These are phyloP conservation scores for Clonostachys rosea DNA, from an alignment of 2,329 filamentous ascomycete species.

Conservation along the genomic window DNA sequence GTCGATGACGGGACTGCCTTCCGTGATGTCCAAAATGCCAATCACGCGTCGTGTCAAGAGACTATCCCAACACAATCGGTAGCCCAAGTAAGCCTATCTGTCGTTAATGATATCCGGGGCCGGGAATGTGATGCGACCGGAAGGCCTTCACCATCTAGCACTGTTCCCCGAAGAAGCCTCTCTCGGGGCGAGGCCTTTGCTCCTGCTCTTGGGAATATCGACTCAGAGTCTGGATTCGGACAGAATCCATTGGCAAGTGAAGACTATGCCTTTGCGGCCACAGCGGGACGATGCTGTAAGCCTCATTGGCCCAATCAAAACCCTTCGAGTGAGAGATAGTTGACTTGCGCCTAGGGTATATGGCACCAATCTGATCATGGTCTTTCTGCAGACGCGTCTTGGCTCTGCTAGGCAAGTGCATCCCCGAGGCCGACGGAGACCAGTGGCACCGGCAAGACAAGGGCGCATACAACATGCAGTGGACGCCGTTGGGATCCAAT, in stretches of 20 bases:
- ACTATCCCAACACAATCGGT: no score
- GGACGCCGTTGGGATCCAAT: slow-evolving; percentile 14
- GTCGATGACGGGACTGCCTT: no score
- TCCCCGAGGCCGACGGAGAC: slow-evolving; percentile 18
- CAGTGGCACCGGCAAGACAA: slow-evolving; percentile 21
- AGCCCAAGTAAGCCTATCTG: no score
- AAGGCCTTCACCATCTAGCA: no score
- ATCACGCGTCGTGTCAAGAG: no score
- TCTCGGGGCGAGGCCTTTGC: no score
- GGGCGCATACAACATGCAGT: slow-evolving; percentile 22
- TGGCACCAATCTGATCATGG: slow-evolving; percentile 27
- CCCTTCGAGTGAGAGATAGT: background rate
- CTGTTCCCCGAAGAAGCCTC: no score
- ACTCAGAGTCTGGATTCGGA: background rate
- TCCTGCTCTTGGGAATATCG: no score
- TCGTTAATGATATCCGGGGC: no score
- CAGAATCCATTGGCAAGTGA: slow-evolving; percentile 22
- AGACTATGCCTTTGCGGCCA: slow-evolving; percentile 19
- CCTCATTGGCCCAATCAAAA: background rate
- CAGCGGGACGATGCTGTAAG: slow-evolving; percentile 21
- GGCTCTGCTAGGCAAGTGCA: slow-evolving; percentile 19
- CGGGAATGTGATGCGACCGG: no score
- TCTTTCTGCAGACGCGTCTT: slow-evolving; percentile 25
- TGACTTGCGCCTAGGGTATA: slow-evolving; percentile 18
- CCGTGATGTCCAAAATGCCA: no score